Evolutionary conservation across 768 basidiomycete species (phyloP).

Genomic region (Cytidiella melzeri): DNA sequence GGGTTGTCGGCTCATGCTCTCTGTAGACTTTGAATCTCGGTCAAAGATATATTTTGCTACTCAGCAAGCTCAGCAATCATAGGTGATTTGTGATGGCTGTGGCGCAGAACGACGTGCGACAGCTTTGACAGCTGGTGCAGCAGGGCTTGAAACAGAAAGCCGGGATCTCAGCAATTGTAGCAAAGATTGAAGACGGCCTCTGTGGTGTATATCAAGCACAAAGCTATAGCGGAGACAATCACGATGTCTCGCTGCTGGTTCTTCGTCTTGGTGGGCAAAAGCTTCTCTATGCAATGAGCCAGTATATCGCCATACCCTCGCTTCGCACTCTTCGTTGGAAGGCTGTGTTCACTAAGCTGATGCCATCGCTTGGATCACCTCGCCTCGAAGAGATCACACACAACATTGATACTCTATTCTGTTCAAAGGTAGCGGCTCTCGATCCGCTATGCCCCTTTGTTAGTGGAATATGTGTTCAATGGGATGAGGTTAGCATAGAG

Average conservation of each 20-base stretch:
- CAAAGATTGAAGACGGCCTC: slow-evolving; percentile 11
- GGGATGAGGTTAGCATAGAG: slow-evolving; percentile 26
- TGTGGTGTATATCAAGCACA: slow-evolving; percentile 17
- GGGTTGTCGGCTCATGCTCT: no score
- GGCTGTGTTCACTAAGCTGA: slow-evolving; percentile 10
- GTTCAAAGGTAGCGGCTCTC: neutral
- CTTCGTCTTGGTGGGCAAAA: slow-evolving; percentile 27
- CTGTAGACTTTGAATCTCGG: slow-evolving; percentile 6
- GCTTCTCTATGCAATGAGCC: slow-evolving; percentile 24
- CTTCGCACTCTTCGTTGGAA: slow-evolving; percentile 11
- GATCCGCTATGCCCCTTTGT: no score
- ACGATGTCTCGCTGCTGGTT: slow-evolving; percentile 19
- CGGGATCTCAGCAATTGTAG: slow-evolving; percentile 14
- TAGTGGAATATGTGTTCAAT: slow-evolving; percentile 15
- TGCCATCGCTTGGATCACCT: slow-evolving; percentile 11
- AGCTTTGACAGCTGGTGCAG: slow-evolving; percentile 22
- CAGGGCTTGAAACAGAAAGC: slow-evolving; percentile 13
- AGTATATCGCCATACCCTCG: slow-evolving; percentile 22
- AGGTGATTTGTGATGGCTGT: slow-evolving; percentile 12
- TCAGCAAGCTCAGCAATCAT: slow-evolving; percentile 1
- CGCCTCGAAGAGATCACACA: slow-evolving; percentile 16
- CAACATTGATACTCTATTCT: slow-evolving; percentile 25
- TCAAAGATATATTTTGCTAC: neutral
- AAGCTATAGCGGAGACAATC: slow-evolving; percentile 19
- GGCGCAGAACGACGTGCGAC: slow-evolving; percentile 21